Evolutionary conservation across 805 yeast genomes (phyloP).

Genomic region (Wickerhamomyces sydowiorum): DNA sequence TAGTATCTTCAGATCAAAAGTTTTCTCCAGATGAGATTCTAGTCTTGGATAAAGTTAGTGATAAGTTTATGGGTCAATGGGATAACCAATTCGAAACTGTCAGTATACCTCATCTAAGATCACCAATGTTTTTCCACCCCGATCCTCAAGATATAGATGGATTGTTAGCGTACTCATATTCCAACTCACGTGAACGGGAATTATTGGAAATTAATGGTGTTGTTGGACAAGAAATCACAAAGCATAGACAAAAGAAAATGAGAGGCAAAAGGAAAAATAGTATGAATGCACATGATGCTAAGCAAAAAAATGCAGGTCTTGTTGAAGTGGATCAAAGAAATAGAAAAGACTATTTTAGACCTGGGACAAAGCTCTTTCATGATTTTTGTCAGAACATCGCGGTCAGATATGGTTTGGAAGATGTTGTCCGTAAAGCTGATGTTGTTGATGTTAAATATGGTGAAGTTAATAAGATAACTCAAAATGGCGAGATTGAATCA

Average conservation of each 20-base stretch:
- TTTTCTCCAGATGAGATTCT: conserved; percentile 26
- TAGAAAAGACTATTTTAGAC: conserved; percentile 38
- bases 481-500: conserved; percentile 18
- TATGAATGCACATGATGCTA: not conserved
- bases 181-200: conserved; percentile 27
- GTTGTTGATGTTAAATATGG: conserved; percentile 29
- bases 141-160: conserved; percentile 41
- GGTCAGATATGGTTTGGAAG: conserved; percentile 26
- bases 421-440: conserved; percentile 27
- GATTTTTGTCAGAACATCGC: conserved; percentile 34
- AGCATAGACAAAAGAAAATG: conserved; percentile 32
- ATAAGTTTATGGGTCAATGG: conserved; percentile 37
- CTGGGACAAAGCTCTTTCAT: conserved; percentile 32
- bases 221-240: conserved; percentile 38
- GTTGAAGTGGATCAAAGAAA: conserved; percentile 34
- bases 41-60: conserved; percentile 30
- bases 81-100: conserved; percentile 35
- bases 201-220: conserved; percentile 35
- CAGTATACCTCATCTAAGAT: conserved; percentile 35
- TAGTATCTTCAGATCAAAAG: conserved; percentile 5
- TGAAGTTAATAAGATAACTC: conserved; percentile 4
- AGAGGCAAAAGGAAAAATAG: conserved; percentile 2
- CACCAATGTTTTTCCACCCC: conserved; percentile 44
- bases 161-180: conserved; percentile 34
- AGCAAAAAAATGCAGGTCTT: conserved; percentile 1